Percentiles rank a stretch among this genome's conserved stretches.
phyloP scores from a whole-genome alignment of 495 filamentous ascomycete genomes.

The Annulohypoxylon maeteangense region DNA sequence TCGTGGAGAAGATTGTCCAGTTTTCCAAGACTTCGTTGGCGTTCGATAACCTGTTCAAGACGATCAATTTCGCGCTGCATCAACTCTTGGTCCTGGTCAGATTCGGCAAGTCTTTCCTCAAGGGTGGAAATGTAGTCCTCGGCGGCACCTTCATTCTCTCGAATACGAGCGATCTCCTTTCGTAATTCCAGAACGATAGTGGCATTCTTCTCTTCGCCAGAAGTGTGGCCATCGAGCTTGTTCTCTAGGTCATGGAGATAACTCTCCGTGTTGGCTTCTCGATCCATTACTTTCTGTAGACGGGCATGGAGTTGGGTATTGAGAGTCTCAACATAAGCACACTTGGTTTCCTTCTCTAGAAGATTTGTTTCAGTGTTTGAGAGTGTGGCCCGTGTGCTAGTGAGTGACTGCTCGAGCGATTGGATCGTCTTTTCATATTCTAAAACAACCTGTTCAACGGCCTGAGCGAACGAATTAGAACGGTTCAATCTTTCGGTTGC shows the following conservation, averaged over 20 bases:
- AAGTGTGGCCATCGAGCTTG: conserved; percentile 87
- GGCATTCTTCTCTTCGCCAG: conserved; percentile 90
- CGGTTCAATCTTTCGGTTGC: conserved; percentile 91
- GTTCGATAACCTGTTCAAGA: conserved; percentile 93
- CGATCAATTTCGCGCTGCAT: conserved; percentile 97
- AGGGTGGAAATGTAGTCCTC: conserved; percentile 98
- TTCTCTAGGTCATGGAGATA: conserved; percentile 92
- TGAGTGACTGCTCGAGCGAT: conserved; percentile 88
- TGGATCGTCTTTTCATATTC: conserved; percentile 99
- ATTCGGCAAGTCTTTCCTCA: conserved; percentile 94
- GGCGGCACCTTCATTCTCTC: conserved; percentile 86
- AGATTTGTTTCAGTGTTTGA: conserved; percentile 84
- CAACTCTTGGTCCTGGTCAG: conserved; percentile 93
- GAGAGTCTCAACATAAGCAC: conserved; percentile 89
- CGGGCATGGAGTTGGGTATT: conserved; percentile 89
- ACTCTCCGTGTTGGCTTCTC: conserved; percentile 86
- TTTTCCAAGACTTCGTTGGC: conserved; percentile 93
- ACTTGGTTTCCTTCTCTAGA: conserved; percentile 92
- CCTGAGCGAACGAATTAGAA: conserved; percentile 93
- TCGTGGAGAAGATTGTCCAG: conserved; percentile 92
- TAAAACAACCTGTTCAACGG: conserved; percentile 93
- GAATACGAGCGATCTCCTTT: conserved; percentile 88
- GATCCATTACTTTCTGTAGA: conserved; percentile 88
- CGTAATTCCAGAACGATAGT: conserved; percentile 86
- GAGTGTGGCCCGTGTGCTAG: conserved; percentile 85